These are phyloP conservation scores for Boletellus ananiceps DNA, from an alignment of 768 basidiomycete species.

Conservation along the genomic window DNA sequence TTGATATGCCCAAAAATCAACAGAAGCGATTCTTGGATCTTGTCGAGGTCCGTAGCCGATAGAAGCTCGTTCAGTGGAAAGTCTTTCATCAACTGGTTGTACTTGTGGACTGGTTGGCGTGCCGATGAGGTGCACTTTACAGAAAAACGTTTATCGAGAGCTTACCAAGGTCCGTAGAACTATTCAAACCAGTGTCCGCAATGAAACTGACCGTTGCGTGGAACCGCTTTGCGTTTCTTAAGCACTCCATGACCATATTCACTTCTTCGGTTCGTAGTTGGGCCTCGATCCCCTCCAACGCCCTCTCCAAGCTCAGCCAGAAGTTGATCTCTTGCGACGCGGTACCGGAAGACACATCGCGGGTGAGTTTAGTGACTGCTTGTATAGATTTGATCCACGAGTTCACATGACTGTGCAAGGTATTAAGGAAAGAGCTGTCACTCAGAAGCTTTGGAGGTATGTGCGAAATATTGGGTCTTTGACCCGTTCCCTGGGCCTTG, in stretches of 20 bases:
- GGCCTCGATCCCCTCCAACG: slow-evolving; percentile 87
- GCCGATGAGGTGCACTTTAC: not conserved
- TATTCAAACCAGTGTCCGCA: slow-evolving; percentile 94
- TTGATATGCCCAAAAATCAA: slow-evolving; percentile 93
- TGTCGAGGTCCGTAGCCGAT: slow-evolving; percentile 93
- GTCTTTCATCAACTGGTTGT: slow-evolving; percentile 98
- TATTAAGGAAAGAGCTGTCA: slow-evolving; percentile 90
- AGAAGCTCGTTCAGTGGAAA: slow-evolving; percentile 96
- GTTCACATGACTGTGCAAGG: slow-evolving; percentile 90
- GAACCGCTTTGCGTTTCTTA: slow-evolving; percentile 95
- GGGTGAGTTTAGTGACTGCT: slow-evolving; percentile 89
- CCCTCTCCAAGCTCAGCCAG: slow-evolving; percentile 92
- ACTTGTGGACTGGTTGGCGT: slow-evolving; percentile 79
- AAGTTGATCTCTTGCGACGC: slow-evolving; percentile 99
- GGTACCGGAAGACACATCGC: slow-evolving; percentile 91
- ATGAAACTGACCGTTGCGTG: slow-evolving; percentile 97
- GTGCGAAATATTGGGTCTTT: slow-evolving; percentile 69
- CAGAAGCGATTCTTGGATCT: slow-evolving; percentile 83
- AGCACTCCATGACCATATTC: slow-evolving; percentile 86
- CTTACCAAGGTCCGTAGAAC: slow-evolving; percentile 83
- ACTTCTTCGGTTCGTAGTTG: slow-evolving; percentile 93
- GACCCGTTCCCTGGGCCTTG: slow-evolving; percentile 46
- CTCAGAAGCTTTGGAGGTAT: slow-evolving; percentile 70
- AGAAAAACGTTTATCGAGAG: not conserved
- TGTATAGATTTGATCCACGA: slow-evolving; percentile 98